phyloP scores from a whole-genome alignment of 202 grass and related monocot genomes.

The Eragrostis tef region DNA sequence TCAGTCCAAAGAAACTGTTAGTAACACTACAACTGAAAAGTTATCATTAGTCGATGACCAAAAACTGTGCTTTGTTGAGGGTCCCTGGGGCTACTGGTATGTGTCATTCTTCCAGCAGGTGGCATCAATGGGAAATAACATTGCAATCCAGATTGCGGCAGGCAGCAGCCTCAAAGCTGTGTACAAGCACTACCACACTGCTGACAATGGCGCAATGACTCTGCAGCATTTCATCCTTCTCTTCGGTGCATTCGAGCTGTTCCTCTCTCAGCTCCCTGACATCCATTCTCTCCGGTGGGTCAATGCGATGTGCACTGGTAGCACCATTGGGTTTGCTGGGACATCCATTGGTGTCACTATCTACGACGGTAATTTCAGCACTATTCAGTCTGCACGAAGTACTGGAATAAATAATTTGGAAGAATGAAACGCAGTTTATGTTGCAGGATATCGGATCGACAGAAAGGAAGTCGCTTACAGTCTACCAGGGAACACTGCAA shows the following conservation, averaged over 20 bases:
- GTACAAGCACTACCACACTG: constrained; percentile 55
- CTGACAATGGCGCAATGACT: constrained; percentile 39
- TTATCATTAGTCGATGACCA: constrained; percentile 5
- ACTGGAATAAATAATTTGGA: background rate
- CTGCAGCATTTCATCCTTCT: constrained; percentile 86
- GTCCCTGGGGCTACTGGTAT: constrained; percentile 71
- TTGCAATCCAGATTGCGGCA: constrained; percentile 82
- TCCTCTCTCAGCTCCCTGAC: constrained; percentile 79
- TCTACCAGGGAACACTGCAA: constrained; percentile 55
- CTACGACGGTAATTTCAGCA: constrained; percentile 61
- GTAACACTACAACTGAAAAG: background rate
- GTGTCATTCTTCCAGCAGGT: constrained; percentile 76
- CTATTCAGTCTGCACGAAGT: background rate
- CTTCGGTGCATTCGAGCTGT: constrained; percentile 60
- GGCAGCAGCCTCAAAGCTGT: constrained; percentile 87
- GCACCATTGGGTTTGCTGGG: constrained; percentile 70
- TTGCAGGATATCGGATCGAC: constrained; percentile 56
- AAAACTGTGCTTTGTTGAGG: constrained; percentile 36
- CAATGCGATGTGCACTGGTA: constrained; percentile 75
- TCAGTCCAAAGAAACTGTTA: background rate
- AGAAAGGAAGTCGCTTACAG: constrained; percentile 53
- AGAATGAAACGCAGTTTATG: background rate
- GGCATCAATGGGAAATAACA: constrained; percentile 82
- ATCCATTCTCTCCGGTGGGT: constrained; percentile 85
- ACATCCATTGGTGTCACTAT: constrained; percentile 68